Evolutionary conservation across 768 basidiomycete genomes (phyloP), one percentile per base, ranked within the genome.

Genomic region (Tricholomella constricta): DNA sequence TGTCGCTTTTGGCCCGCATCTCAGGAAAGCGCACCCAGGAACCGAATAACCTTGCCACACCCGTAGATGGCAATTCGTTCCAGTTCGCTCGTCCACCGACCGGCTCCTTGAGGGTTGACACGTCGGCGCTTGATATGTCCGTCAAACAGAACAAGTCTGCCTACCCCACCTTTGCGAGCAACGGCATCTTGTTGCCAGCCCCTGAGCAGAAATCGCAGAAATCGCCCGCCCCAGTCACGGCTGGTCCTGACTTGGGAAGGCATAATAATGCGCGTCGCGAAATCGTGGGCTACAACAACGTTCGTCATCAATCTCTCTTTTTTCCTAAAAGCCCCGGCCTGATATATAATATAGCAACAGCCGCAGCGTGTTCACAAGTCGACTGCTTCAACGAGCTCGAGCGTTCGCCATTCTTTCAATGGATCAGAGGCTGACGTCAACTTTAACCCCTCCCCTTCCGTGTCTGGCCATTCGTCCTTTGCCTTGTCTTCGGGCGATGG

Each of bases 71-170:
- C 48, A 81, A 74, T 23, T 69, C 76, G 23, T 78, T 82, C 69
- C 80, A 83, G 65, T 76, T 80, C 71, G 70, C 78, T 53, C 75
- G 87, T 44, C 86, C 88, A 20, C 86, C 84, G 0, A 84, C 82
- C 4, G 87, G 87, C 31, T 79, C 84, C 35, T 71, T 92, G 63
- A 78, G 88, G 29, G 86, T 92, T 47, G 88, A 91, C 65, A 92
- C 90, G 0, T 78, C 84, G 31, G 75, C 82, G 26, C 71, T 89
- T 42, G 82, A 82, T 55, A 76, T 78, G 9, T 69, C 81, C 27
- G 63, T 80, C 54, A 85, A 79, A 64, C 89, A 91, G 73, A 92
- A 92, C 72, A 93, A 93, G 69, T 91, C 90, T 8, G 90, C 90
- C 0, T 92, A 88, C 62, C 90, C 91, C 4, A 78, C 84, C 49